These are phyloP conservation scores for Cutaneotrichosporon sp. DNA, from an alignment of 1,284 basidiomycete genomes.

Conservation along the genomic window DNA sequence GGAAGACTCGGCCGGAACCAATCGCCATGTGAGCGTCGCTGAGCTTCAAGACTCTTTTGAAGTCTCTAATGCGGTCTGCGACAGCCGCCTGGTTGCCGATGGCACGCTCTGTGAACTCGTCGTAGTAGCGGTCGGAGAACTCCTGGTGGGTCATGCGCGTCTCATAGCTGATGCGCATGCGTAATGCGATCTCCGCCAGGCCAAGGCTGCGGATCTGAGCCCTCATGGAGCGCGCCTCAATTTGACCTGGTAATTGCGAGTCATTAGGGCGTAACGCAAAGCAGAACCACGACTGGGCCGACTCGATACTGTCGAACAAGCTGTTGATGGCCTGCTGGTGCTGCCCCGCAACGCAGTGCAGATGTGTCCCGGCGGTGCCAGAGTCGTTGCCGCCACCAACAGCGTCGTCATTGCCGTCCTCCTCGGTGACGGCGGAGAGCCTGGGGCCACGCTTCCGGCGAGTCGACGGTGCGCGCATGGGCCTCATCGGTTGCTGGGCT, in stretches of 20 bases:
- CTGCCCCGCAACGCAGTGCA: constrained; percentile 77
- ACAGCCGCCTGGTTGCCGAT: constrained; percentile 51
- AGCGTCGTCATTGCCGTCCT: constrained; percentile 59
- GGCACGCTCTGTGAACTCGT: constrained; percentile 55
- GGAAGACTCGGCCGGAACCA: constrained; percentile 83
- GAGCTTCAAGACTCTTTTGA: constrained; percentile 65
- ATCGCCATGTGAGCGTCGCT: constrained; percentile 72
- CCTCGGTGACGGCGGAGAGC: constrained; percentile 61
- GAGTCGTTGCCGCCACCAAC: constrained; percentile 49
- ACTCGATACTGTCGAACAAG: constrained; percentile 82
- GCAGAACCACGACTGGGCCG: constrained; percentile 87
- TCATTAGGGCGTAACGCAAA: constrained; percentile 95
- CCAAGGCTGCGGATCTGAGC: constrained; percentile 84
- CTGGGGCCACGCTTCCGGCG: constrained; percentile 65
- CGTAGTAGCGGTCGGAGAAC: constrained; percentile 78
- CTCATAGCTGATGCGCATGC: constrained; percentile 66
- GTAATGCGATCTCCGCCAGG: constrained; percentile 72
- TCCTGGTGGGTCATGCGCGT: constrained; percentile 84
- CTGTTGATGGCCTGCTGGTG: constrained; percentile 79
- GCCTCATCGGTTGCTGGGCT: constrained; percentile 87
- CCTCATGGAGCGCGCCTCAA: constrained; percentile 88
- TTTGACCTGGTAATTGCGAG: constrained; percentile 86
- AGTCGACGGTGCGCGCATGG: constrained; percentile 86
- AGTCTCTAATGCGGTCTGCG: constrained; percentile 49
- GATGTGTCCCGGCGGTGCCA: constrained; percentile 66